Conservation (phyloP, 768 basidiomycete species). For the Podaxis sp. region DNA sequence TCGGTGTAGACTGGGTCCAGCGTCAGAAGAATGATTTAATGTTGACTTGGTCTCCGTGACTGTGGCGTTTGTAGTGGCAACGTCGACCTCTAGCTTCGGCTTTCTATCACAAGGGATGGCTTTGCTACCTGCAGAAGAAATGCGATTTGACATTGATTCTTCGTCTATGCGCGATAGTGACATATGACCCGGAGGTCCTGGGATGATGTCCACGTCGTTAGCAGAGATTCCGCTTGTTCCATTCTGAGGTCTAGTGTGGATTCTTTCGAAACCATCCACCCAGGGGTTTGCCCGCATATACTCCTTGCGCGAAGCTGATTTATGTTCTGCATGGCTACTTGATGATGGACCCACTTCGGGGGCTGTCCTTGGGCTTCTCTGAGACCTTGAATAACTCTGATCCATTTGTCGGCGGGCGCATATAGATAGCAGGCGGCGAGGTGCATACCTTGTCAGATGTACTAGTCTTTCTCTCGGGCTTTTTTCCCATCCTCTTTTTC, state of each 20-base stretch:
- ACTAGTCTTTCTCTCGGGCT: neutral
- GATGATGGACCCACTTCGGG: neutral
- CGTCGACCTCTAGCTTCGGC: neutral
- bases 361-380: neutral
- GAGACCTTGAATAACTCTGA: neutral
- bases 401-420: neutral
- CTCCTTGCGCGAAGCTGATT: neutral
- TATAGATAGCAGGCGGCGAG: neutral
- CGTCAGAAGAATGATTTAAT: neutral
- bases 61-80: neutral
- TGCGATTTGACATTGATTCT: neutral
- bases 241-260: neutral
- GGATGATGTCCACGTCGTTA: neutral
- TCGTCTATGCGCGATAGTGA: neutral
- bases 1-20: neutral
- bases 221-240: neutral
- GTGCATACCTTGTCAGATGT: neutral
- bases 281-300: neutral
- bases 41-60: neutral
- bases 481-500: slow-evolving; percentile 1
- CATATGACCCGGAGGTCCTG: neutral
- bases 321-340: neutral
- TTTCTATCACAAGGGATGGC: neutral
- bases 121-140: neutral
- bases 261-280: neutral